Evolutionary conservation across 495 filamentous ascomycete species (phyloP).

Genomic region (Penicillium paradoxum): DNA sequence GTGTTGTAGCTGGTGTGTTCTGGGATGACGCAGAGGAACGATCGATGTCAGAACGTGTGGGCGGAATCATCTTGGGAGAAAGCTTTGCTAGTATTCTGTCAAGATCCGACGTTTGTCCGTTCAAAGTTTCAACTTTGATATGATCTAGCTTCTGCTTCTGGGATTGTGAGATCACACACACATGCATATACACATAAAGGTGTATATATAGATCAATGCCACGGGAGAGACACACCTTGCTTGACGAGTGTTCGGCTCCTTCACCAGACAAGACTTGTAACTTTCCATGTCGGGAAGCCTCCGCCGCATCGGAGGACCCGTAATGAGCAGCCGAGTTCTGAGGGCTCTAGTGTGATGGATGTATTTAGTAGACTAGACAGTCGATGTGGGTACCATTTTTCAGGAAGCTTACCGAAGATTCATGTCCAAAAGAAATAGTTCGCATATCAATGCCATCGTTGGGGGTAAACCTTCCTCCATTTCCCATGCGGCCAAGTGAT

Average conservation of each 20-base stretch:
- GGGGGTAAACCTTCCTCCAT: conserved; percentile 14
- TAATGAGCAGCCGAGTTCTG: conserved; percentile 27
- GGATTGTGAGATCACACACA: conserved; percentile 34
- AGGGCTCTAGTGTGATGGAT: conserved; percentile 11
- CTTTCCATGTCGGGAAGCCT: conserved; percentile 39
- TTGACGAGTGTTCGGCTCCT: conserved; percentile 20
- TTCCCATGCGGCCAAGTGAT: conserved; percentile 19
- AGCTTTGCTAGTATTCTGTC: conserved; percentile 37
- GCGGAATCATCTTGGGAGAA: conserved; percentile 25
- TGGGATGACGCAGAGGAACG: conserved; percentile 50
- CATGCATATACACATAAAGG: too few species aligned
- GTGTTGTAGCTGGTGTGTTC: conserved; percentile 49
- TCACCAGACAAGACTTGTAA: conserved; percentile 20
- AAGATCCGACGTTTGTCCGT: conserved; percentile 29
- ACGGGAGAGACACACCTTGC: conserved; percentile 31
- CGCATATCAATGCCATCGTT: conserved; percentile 18
- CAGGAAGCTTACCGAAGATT: conserved; percentile 26
- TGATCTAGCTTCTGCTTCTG: conserved; percentile 52
- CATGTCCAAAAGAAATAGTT: conserved; percentile 18
- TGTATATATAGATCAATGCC: neutral
- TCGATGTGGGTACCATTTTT: neutral
- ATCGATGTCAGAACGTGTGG: conserved; percentile 35
- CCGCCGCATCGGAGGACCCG: conserved; percentile 30
- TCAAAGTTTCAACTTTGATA: conserved; percentile 20
- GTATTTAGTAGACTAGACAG: neutral